A percentile compares a stretch with the other conserved stretches of the same genome.
Evolutionary conservation across 805 yeast species (phyloP).

Genomic region (Barnettozyma vustinii): DNA sequence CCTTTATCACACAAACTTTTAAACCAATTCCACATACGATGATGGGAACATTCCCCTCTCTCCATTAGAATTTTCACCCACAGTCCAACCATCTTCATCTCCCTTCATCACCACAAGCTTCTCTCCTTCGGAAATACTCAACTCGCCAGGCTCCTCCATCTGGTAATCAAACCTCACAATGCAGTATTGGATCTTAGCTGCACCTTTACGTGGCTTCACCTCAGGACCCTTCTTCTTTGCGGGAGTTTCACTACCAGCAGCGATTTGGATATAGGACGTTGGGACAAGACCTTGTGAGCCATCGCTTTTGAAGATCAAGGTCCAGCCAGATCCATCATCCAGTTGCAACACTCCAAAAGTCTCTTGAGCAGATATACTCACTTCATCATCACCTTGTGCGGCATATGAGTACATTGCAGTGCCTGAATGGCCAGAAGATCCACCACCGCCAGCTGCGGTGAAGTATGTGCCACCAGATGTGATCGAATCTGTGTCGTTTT

Average conservation of each 20-base stretch:
- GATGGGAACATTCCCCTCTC: slow-evolving; percentile 71
- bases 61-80: slow-evolving; percentile 68
- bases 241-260: slow-evolving; percentile 17
- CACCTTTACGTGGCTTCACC: slow-evolving; percentile 18
- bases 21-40: slow-evolving; percentile 39
- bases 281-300: slow-evolving; percentile 78
- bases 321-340: slow-evolving; percentile 93
- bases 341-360: slow-evolving; percentile 47
- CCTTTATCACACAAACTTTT: neutral
- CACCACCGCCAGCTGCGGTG: slow-evolving; percentile 14
- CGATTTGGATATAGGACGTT: slow-evolving; percentile 61
- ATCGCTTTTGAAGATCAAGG: slow-evolving; percentile 45
- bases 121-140: slow-evolving; percentile 70
- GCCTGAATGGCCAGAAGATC: slow-evolving; percentile 12
- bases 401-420: slow-evolving; percentile 40
- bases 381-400: slow-evolving; percentile 75
- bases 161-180: slow-evolving; percentile 21
- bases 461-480: slow-evolving; percentile 13
- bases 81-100: slow-evolving; percentile 93
- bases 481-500: slow-evolving; percentile 13
- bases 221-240: slow-evolving; percentile 19
- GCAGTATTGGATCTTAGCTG: slow-evolving; percentile 17
- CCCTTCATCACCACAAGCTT: slow-evolving; percentile 59
- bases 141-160: slow-evolving; percentile 65
- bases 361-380: slow-evolving; percentile 57